Base-by-base conservation (phyloP, 768 basidiomycete genomes). In the Naematelia encephala region DNA sequence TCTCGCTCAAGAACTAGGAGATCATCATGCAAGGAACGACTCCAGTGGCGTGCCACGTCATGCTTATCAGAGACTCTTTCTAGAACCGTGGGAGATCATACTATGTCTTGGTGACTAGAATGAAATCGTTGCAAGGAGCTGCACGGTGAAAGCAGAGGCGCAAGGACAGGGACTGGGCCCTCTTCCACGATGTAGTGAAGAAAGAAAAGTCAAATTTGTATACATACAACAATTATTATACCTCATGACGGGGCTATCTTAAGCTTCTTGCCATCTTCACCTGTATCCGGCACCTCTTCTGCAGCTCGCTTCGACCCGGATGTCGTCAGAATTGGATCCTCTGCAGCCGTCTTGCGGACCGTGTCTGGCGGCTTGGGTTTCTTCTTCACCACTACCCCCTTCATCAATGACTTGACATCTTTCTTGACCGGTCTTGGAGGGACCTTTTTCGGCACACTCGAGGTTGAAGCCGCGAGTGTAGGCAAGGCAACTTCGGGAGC, bases 331-430 rank as follows among this genome's bases (percentile, higher is more conserved):
- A n/a, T n/a, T n/a, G n/a, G 46, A 47, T 19, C 12, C n/a, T 19
- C 23, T 21, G 46, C 23, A 12, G 8, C 46, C 8, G 46, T 5
- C 46, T 25, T 47, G 11, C 19, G 22, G 5, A 44, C 10, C 49
- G 12, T 8, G 16, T 39, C 34, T 16, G 34, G 34, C 34, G 53
- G 11, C 34, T 69, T 72, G 4, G 71, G 61, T 47, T 75, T 77
- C 69, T 75, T 77, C 64, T 72, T 73, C 26, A 77, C 74, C 5
- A 75, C 69, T 10, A 76, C 63, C 12, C 76, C 76, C 51, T 75
- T 77, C 56, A 77, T 55, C 39, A 77, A 55, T 4, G 60, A 63
- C 56, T 74, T 75, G 34, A 77, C 69, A 30, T 73, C 69, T 54
- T 72, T 75, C 63, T 69, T 72, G 42, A 67, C 62, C 23, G 70